phyloP scores from a whole-genome alignment of 768 basidiomycete genomes.

The Trametopsis cervina region DNA sequence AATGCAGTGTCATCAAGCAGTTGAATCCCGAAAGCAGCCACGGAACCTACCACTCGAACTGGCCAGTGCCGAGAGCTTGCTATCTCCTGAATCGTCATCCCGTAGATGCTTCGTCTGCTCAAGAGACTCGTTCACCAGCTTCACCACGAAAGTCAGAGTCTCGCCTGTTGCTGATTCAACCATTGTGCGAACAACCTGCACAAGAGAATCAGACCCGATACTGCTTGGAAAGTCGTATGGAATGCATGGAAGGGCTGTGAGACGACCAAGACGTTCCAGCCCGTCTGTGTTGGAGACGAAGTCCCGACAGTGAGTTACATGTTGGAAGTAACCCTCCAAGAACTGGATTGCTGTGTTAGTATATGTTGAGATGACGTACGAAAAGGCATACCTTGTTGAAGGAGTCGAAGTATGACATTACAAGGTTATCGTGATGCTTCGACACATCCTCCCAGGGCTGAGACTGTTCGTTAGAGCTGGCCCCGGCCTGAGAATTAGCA shows the following conservation, averaged over 20 bases:
- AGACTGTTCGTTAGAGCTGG: conserved; percentile 16
- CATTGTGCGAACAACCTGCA: conserved; percentile 85
- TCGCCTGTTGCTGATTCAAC: conserved; percentile 78
- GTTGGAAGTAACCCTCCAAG: conserved; percentile 91
- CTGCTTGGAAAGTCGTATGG: conserved; percentile 87
- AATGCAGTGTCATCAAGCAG: too few species aligned
- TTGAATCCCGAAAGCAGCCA: too few species aligned
- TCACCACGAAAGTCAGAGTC: conserved; percentile 63
- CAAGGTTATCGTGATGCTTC: conserved; percentile 64
- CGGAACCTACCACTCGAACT: conserved; percentile 38
- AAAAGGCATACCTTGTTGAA: conserved; percentile 53
- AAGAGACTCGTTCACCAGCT: conserved; percentile 64
- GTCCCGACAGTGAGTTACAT: conserved; percentile 82
- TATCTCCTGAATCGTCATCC: conserved; percentile 42
- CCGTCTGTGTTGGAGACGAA: conserved; percentile 75
- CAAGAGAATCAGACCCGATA: conserved; percentile 78
- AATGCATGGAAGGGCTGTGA: conserved; percentile 79
- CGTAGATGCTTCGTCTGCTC: conserved; percentile 68
- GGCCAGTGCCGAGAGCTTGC: conserved; percentile 61
- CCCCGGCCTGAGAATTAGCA: conserved; percentile 13
- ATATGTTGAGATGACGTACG: not conserved
- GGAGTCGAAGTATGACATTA: conserved; percentile 76
- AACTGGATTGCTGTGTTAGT: conserved; percentile 44
- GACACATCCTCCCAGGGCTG: conserved; percentile 26
- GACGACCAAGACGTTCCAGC: conserved; percentile 62